Evolutionary conservation across 257 asterid genomes (phyloP), one percentile per base, ranked within the genome.

Genomic region (Dorcoceras hygrometricum): DNA sequence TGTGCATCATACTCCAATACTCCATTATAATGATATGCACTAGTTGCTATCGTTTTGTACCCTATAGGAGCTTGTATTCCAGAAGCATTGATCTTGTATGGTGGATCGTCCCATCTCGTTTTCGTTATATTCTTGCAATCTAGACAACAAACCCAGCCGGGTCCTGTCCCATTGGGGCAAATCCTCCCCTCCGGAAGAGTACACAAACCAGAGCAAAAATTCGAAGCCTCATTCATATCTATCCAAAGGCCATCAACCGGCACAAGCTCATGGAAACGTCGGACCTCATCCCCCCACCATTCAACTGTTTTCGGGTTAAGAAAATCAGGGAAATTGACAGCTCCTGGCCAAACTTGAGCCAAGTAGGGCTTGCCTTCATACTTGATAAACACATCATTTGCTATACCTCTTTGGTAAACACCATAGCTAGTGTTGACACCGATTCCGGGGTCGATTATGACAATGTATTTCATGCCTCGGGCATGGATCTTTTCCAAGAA

Each of bases 321-420:
- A 68, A 78, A 90, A 51, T 94, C 99, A 0, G 99, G 99, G 83
- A 90, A 90, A 77, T 90, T 80, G 20, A 94, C 96, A 0, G 98
- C 91, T 20, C 99, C 99, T 0, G 97, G 98, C 99, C 99, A 90
- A 14, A 94, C 99, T 66, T 88, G 96, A n/a, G 90, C 99, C 6
- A 90, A 62, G 67, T 71, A 94, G 7, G 99, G 97, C 78, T 85
- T 74, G 32, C 85, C 89, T 8, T 77, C 66, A 59, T 90, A 90
- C 60, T 94, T 94, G 67, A 94, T 90, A 84, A 94, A 94, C 62
- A 89, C 96, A 23, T 94, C 99, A 2, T 87, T 79, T 19, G 85
- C 90, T 3, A 87, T 20, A 55, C 78, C 99, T 57, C 99, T 76
- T 57, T 77, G 82, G 74, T 87, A 89, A 69, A 75, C 80, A 20